A percentile compares a stretch with the other conserved stretches of the same genome.
Evolutionary conservation across 345 rosid species (phyloP).

Genomic region (Brassica juncea): DNA sequence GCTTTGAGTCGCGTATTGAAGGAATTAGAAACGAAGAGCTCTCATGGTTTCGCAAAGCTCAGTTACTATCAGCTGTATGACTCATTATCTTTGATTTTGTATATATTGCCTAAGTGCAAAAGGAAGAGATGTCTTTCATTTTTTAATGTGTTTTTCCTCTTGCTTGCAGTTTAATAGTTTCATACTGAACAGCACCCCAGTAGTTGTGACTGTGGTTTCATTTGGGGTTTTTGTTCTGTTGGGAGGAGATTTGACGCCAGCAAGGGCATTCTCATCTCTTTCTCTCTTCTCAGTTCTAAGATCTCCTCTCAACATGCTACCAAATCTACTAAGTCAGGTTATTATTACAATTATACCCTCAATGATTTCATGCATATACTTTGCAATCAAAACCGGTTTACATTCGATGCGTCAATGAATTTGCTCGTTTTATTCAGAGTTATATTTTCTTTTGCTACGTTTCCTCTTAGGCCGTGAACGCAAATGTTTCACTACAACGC

Average conservation of each 20-base stretch:
- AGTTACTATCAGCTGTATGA: constrained; percentile 79
- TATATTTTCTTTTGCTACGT: constrained; percentile 20
- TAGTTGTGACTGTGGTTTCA: constrained; percentile 78
- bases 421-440: background rate
- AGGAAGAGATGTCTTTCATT: background rate
- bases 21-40: constrained; percentile 73
- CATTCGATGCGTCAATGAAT: background rate
- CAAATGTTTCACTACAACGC: constrained; percentile 89
- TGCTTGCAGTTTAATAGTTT: constrained; percentile 79
- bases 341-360: background rate
- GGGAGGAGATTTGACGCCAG: constrained; percentile 95
- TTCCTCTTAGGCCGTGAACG: constrained; percentile 70
- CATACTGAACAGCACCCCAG: constrained; percentile 81
- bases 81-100: constrained; percentile 4
- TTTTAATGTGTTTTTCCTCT: constrained; percentile 5
- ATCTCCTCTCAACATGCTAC: constrained; percentile 80
- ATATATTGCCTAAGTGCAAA: background rate
- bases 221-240: constrained; percentile 87
- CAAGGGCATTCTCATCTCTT: constrained; percentile 93
- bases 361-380: background rate
- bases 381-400: background rate
- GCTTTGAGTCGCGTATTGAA: constrained; percentile 78
- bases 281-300: constrained; percentile 84
- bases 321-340: constrained; percentile 86
- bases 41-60: constrained; percentile 91